phyloP scores from a whole-genome alignment of 2,329 filamentous ascomycete genomes.

The Epichloe bromicola region DNA sequence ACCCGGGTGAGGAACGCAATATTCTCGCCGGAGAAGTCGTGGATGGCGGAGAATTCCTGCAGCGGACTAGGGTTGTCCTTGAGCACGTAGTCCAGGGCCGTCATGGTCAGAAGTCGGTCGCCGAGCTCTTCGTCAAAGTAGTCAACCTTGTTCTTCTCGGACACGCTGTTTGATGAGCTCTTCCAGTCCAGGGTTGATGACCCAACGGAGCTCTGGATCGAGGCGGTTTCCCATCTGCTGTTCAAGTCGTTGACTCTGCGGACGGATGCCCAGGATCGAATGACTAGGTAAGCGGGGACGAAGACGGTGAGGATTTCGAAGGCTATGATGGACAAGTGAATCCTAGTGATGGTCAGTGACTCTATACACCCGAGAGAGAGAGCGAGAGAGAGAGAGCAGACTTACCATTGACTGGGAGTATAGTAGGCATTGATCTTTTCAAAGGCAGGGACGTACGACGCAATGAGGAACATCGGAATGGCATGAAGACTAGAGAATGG shows the following conservation, averaged over 20 bases:
- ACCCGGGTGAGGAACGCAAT: slow-evolving; percentile 49
- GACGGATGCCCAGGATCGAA: slow-evolving; percentile 22
- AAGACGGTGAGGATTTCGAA: slow-evolving; percentile 50
- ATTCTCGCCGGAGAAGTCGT: slow-evolving; percentile 59
- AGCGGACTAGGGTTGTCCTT: slow-evolving; percentile 43
- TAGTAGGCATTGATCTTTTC: slow-evolving; percentile 37
- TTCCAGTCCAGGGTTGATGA: slow-evolving; percentile 8
- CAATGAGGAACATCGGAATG: slow-evolving; percentile 52
- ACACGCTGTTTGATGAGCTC: not conserved
- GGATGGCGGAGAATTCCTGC: slow-evolving; percentile 48
- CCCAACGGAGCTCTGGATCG: not conserved
- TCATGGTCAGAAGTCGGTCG: slow-evolving; percentile 41
- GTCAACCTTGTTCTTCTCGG: slow-evolving; percentile 4
- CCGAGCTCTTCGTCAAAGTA: slow-evolving; percentile 9
- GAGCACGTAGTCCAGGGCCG: slow-evolving; percentile 46
- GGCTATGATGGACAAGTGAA: slow-evolving; percentile 42
- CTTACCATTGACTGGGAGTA: slow-evolving; percentile 47
- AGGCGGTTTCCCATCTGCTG: slow-evolving; percentile 8
- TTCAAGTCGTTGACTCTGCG: slow-evolving; percentile 14
- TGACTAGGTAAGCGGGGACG: slow-evolving; percentile 45
- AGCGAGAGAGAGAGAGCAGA: slow-evolving; percentile 28
- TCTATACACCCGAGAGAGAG: slow-evolving; percentile 10
- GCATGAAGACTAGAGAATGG: slow-evolving; percentile 38
- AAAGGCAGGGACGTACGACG: slow-evolving; percentile 37
- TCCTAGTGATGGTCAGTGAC: slow-evolving; percentile 10